Percentiles rank a stretch among this genome's conserved stretches.
These are phyloP conservation scores for Platanthera zijinensis DNA, from an alignment of 106 monocot species.

Conservation along the genomic window DNA sequence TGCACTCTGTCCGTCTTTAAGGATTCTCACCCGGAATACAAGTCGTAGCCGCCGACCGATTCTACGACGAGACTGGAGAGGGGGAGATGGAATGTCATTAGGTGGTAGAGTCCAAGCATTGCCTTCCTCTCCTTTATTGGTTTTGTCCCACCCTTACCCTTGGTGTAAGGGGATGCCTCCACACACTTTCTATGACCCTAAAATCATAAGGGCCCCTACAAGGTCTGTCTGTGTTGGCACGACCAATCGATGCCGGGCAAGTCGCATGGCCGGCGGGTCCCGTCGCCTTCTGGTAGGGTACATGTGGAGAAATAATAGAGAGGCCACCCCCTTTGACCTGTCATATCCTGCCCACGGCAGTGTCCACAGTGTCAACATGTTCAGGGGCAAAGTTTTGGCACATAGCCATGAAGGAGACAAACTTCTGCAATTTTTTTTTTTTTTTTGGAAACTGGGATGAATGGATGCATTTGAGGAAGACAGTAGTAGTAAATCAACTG, in stretches of 20 bases:
- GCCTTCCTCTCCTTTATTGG: background rate
- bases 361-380: background rate
- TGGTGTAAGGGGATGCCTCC: background rate
- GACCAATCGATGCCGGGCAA: no score
- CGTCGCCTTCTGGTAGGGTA: background rate
- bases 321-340: background rate
- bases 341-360: background rate
- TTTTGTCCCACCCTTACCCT: background rate
- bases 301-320: background rate
- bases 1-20: no score
- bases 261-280: background rate
- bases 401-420: background rate
- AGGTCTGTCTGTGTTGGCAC: background rate
- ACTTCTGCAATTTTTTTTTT: background rate
- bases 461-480: no score
- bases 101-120: background rate
- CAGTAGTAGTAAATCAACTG: no score
- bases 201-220: background rate
- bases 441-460: no score
- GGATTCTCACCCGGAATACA: no score
- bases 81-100: background rate
- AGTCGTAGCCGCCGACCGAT: no score
- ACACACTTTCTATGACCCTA: background rate
- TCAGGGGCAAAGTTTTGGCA: background rate
- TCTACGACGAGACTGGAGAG: background rate